Evolutionary conservation across 352 stramenopile species (phyloP), one percentile per base, ranked within the genome.

Genomic region (Phytopythium vexans): DNA sequence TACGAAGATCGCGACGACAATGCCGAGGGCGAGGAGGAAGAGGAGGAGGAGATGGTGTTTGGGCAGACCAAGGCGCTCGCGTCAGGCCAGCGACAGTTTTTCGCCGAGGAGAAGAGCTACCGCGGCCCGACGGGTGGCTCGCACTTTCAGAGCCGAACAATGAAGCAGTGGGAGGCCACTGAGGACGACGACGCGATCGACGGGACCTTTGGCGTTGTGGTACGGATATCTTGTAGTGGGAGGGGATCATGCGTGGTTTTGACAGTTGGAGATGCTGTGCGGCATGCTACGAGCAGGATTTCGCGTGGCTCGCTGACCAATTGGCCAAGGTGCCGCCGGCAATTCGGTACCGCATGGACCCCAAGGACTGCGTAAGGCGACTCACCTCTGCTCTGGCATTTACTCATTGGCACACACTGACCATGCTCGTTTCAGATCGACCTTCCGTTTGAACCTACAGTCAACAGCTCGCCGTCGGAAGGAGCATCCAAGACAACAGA

Each of bases 281-380:
- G 16, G n/a, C 27, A 8, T 8, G 32, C 52, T 9, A 31, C 43
- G 8, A 21, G 9, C 48, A 93, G 82, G 78, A 93, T 56, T 82
- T 91, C 39, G 52, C 70, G 16, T 89, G 74, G 75, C 77, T 93
- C 43, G 78, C 69, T 1, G 63, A 70, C 35, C 80, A 91, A 43
- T 51, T 93, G 37, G 35, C 69, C 36, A 49, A 54, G 3, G 63
- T 91, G 21, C 14, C 69, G 33, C 82, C 72, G 8, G 60, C 66
- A 12, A 58, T 77, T 16, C 80, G 82, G 32, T 91, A 84, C 54
- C 66, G 71, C 33, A 82, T 93, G 54, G 80, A 93, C 40, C 60
- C 68, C 2, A 89, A 89, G 67, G 90, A 87, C 49, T 88, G 77
- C 44, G 81, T 91, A 53, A 68, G 79, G 74, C 5, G n/a, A 33